Evolutionary conservation across 1,284 basidiomycete species (phyloP), one percentile per base, ranked within the genome.

Genomic region (Papiliotrema terrestris): DNA sequence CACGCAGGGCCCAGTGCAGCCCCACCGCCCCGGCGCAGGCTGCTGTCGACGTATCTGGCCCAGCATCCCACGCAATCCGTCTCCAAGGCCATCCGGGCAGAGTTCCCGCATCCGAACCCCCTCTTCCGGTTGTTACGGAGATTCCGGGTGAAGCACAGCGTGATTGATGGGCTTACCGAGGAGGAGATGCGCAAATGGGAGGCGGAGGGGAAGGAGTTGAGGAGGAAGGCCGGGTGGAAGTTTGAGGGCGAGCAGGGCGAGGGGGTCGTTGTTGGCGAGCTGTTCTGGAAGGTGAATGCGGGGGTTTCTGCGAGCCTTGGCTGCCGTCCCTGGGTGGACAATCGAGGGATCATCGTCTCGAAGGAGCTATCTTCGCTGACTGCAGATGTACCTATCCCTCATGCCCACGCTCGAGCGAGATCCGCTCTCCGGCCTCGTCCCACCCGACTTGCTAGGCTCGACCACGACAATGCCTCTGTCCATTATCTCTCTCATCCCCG

Each of bases 391-490:
- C 64, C 70, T 78, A 32, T 81, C 83, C 42, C 76, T 82, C 17
- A 65, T 84, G 47, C 79, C 79, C 17, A 80, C 80, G 14, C 67
- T 84, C 0, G 77, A 81, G 38, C 68, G 77, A 51, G 79, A 84
- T 58, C 81, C 83, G 0, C 71, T 83, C 39, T 76, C 79, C 1
- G 81, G 80, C 17, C 68, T 83, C 51, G 79, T 80, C 25, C 80
- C 83, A 1, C 83, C 83, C 0, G 74, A 80, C 4, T 72, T 84
- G 3, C 72, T 84, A 19, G 83, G 80, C 11, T 79, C 79, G 15
- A 80, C 81, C 0, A 82, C 81, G 6, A 81, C 82, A 6, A 78
- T 84, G 57, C 83, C 83, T 2, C 73, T 84, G 14, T 67, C 65
- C 41, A 62, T 73, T 65, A 66, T 72, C 52, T 74, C 69, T 47